Conservation (phyloP, 2,329 filamentous ascomycete species). For the Trichophaea hybrida region DNA sequence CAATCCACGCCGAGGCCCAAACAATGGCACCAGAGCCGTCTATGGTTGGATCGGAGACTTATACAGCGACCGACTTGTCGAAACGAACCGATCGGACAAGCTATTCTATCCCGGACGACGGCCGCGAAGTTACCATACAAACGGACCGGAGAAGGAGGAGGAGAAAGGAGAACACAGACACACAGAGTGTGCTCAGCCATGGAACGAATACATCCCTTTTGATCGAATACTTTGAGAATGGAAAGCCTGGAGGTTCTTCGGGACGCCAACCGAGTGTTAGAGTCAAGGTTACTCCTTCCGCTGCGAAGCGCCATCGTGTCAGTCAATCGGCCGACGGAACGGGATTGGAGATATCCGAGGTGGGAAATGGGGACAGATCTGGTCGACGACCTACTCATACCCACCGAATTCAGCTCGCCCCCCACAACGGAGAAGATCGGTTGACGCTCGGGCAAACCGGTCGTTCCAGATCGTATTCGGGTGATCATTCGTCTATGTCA, state of each 20-base stretch:
- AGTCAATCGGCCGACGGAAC: conserved; percentile 18
- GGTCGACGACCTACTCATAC: conserved; percentile 24
- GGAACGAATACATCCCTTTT: conserved; percentile 76
- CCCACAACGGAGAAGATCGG: conserved; percentile 24
- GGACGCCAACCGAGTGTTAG: conserved; percentile 66
- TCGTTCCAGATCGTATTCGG: conserved; percentile 60
- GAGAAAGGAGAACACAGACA: conserved; percentile 36
- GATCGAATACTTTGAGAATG: conserved; percentile 88
- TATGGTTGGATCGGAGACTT: conserved; percentile 20
- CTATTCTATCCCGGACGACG: conserved; percentile 72
- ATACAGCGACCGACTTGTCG: conserved; percentile 48
- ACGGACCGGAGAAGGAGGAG: conserved; percentile 47
- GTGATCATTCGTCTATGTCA: conserved; percentile 66
- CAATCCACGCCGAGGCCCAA: neutral
- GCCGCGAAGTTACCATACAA: conserved; percentile 80
- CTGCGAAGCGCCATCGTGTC: conserved; percentile 32
- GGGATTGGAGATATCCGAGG: conserved; percentile 21
- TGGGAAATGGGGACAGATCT: conserved; percentile 13
- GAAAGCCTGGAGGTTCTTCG: conserved; percentile 44
- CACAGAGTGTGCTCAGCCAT: conserved; percentile 38
- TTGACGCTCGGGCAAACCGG: conserved; percentile 31
- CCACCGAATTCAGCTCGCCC: conserved; percentile 25
- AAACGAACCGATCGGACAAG: conserved; percentile 54
- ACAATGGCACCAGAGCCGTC: conserved; percentile 14
- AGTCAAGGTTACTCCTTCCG: conserved; percentile 65